Evolutionary conservation across 2,329 filamentous ascomycete genomes (phyloP).

Genomic region (Seiridium cupressi): DNA sequence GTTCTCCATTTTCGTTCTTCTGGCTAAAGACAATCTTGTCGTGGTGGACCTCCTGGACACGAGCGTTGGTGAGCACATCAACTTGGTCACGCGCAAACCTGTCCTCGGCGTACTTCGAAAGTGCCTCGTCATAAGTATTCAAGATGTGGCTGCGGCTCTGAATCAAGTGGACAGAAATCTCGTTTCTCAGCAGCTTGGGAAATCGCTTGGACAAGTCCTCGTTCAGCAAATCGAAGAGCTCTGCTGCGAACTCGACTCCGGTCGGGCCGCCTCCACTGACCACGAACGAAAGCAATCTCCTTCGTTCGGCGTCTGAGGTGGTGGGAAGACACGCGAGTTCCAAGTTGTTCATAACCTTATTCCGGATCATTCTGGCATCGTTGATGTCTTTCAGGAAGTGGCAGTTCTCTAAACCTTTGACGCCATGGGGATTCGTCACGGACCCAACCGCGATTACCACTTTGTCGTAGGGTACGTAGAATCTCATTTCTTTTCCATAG

Average conservation of each 20-base stretch:
- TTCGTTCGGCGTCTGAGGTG: conserved; percentile 82
- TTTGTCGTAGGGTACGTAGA: conserved; percentile 98
- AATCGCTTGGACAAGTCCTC: conserved; percentile 85
- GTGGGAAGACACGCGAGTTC: conserved; percentile 92
- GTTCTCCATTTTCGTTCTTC: conserved; percentile 67
- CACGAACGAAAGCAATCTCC: conserved; percentile 89
- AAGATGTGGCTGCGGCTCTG: conserved; percentile 93
- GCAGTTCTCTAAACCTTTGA: conserved; percentile 90
- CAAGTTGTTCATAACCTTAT: conserved; percentile 83
- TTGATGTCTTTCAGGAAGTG: conserved; percentile 94
- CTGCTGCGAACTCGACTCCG: conserved; percentile 95
- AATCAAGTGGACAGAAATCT: conserved; percentile 96
- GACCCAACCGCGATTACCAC: conserved; percentile 90
- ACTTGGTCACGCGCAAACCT: conserved; percentile 89
- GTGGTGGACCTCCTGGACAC: conserved; percentile 81
- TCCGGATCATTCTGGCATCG: conserved; percentile 86
- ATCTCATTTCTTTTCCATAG: conserved; percentile 70
- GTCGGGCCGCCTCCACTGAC: conserved; percentile 93
- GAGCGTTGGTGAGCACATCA: conserved; percentile 86
- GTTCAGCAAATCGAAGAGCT: conserved; percentile 93
- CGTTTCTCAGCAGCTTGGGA: conserved; percentile 87
- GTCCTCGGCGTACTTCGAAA: conserved; percentile 89
- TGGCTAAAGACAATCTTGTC: conserved; percentile 91
- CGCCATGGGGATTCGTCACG: conserved; percentile 90
- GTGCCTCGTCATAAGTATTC: conserved; percentile 95